Evolutionary conservation across 73 alveolate species (phyloP).

Genomic region (Blepharisma japonicum): DNA sequence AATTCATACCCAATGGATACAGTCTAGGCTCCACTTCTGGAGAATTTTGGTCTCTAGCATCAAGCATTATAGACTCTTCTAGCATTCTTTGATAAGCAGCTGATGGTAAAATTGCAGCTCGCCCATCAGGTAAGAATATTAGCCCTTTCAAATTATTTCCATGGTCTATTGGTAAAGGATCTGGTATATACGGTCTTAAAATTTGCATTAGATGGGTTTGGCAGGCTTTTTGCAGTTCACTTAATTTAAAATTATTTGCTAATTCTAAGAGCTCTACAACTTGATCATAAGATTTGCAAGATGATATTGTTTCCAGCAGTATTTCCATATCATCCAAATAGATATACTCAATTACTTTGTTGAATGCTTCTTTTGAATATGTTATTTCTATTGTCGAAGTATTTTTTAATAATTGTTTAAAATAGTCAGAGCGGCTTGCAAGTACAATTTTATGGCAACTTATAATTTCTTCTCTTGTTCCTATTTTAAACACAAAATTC

Average conservation of each 20-base stretch:
- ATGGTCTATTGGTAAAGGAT: conserved; percentile 17
- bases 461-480: neutral
- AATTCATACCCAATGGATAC: conserved; percentile 23
- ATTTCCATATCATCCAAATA: conserved; percentile 56
- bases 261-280: neutral
- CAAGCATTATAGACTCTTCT: conserved; percentile 47
- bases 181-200: neutral
- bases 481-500: conserved; percentile 25
- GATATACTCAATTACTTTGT: conserved; percentile 53
- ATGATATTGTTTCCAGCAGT: conserved; percentile 36
- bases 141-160: conserved; percentile 43
- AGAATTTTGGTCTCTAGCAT: conserved; percentile 21
- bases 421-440: conserved; percentile 33
- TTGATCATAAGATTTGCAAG: conserved; percentile 28
- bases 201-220: neutral
- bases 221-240: neutral
- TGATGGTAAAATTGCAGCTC: conserved; percentile 47
- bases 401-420: neutral
- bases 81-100: conserved; percentile 47
- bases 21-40: neutral
- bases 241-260: neutral
- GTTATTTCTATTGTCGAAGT: neutral
- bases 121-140: conserved; percentile 70
- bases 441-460: conserved; percentile 37
- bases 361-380: conserved; percentile 42